Evolutionary conservation across 345 rosid genomes (phyloP).

Genomic region (Psidium friedrichsthalianum): DNA sequence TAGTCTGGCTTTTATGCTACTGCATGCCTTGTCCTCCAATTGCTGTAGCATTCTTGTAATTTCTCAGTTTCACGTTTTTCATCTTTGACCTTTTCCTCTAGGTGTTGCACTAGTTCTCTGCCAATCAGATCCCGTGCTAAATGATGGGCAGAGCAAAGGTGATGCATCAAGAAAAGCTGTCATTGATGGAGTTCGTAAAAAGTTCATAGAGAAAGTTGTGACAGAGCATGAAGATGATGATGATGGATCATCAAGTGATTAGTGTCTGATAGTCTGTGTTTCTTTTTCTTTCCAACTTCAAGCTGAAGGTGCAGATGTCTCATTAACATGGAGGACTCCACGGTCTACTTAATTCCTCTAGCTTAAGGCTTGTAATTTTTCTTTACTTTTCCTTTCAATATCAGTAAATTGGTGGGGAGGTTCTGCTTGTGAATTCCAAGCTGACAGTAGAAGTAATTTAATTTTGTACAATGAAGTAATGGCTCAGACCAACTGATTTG

Average conservation of each 20-base stretch:
- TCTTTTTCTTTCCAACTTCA: conserved; percentile 13
- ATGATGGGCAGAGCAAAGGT: conserved; percentile 75
- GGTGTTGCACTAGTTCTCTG: conserved; percentile 96
- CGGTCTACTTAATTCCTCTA: background rate
- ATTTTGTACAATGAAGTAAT: background rate
- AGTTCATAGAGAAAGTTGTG: conserved; percentile 78
- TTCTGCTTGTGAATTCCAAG: background rate
- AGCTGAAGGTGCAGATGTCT: background rate
- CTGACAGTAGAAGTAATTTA: background rate
- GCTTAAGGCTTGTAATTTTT: background rate
- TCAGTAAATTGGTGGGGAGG: background rate
- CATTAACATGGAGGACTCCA: background rate
- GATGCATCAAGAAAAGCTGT: conserved; percentile 63
- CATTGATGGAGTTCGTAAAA: conserved; percentile 70
- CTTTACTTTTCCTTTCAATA: background rate
- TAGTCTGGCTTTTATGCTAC: background rate
- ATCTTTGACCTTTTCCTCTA: conserved; percentile 3
- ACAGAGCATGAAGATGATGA: conserved; percentile 68
- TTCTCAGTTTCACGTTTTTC: background rate
- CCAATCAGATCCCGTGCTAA: conserved; percentile 82
- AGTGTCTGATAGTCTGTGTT: conserved; percentile 10
- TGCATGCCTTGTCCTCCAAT: background rate
- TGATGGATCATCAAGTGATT: conserved; percentile 75
- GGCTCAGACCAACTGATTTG: too few relatives aligned
- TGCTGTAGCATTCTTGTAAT: background rate